phyloP scores from a whole-genome alignment of 2,329 filamentous ascomycete genomes.

The Fonsecaea nubica region DNA sequence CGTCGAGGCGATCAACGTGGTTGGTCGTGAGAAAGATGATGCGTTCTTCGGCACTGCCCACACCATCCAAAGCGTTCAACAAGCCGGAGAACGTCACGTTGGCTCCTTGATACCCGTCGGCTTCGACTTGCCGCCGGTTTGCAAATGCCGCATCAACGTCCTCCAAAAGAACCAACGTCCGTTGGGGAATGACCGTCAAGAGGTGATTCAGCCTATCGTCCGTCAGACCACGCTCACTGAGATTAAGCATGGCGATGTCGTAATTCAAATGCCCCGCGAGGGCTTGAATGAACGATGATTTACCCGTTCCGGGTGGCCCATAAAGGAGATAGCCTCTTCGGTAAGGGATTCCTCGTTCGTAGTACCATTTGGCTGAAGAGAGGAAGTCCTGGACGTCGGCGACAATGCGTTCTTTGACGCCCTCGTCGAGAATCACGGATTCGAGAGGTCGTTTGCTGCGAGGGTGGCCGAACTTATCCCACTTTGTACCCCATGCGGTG shows the following conservation, averaged over 20 bases:
- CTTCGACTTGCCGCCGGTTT: constrained; percentile 76
- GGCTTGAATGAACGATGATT: constrained; percentile 95
- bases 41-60: constrained; percentile 93
- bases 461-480: constrained; percentile 82
- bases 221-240: constrained; percentile 86
- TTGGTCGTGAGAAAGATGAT: constrained; percentile 96
- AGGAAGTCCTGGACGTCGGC: constrained; percentile 84
- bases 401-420: constrained; percentile 81
- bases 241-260: constrained; percentile 88
- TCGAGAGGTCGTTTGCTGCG: constrained; percentile 84
- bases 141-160: constrained; percentile 91
- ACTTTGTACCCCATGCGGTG: constrained; percentile 81
- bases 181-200: constrained; percentile 80
- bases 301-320: constrained; percentile 88
- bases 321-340: constrained; percentile 86
- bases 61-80: constrained; percentile 83
- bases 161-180: constrained; percentile 83
- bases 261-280: constrained; percentile 91
- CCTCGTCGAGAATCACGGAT: constrained; percentile 84
- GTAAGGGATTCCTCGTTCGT: constrained; percentile 93
- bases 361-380: constrained; percentile 80
- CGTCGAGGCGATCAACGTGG: constrained; percentile 81
- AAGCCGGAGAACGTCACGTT: constrained; percentile 94
- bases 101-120: constrained; percentile 83
- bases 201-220: constrained; percentile 88